A percentile compares a stretch with the other conserved stretches of the same genome.
phyloP scores from a whole-genome alignment of 108 stramenopile genomes.

The Mediolabrus comicus region DNA sequence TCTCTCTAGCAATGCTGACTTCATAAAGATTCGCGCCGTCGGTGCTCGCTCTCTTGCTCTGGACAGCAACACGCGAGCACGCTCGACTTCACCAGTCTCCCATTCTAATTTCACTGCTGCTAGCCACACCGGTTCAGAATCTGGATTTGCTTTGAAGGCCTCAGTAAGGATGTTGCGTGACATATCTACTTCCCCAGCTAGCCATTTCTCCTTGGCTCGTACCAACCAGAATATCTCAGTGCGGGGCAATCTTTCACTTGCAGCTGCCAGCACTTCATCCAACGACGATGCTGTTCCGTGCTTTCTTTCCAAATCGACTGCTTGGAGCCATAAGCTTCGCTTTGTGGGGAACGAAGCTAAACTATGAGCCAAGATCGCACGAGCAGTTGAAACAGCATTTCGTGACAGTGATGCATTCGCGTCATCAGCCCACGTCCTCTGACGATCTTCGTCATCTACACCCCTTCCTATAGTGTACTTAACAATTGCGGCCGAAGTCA shows the following conservation, averaged over 20 bases:
- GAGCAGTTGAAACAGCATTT: conserved; percentile 79
- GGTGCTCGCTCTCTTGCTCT: conserved; percentile 86
- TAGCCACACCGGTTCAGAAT: conserved; percentile 93
- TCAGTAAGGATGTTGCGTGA: conserved; percentile 91
- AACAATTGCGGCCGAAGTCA: conserved; percentile 90
- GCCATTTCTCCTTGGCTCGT: conserved; percentile 96
- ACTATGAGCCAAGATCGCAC: conserved; percentile 85
- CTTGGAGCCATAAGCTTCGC: conserved; percentile 87
- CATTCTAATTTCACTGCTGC: conserved; percentile 97
- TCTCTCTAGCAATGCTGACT: conserved; percentile 90
- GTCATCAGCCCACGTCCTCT: conserved; percentile 96
- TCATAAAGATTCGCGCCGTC: conserved; percentile 91
- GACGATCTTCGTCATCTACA: conserved; percentile 92
- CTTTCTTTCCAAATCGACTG: conserved; percentile 89
- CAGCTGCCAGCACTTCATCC: conserved; percentile 83
- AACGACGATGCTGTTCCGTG: conserved; percentile 71
- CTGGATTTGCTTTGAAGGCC: conserved; percentile 94
- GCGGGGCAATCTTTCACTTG: conserved; percentile 74
- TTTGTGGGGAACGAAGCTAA: conserved; percentile 79
- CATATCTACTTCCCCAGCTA: conserved; percentile 79
- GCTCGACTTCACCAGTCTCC: conserved; percentile 91
- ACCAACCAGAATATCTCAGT: conserved; percentile 98
- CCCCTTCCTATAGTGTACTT: conserved; percentile 84
- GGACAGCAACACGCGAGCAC: conserved; percentile 85
- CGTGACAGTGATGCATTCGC: conserved; percentile 75